A percentile compares a stretch with the other conserved stretches of the same genome.
These are phyloP conservation scores for Beauveria asiatica DNA, from an alignment of 2,329 filamentous ascomycete species.

Conservation along the genomic window DNA sequence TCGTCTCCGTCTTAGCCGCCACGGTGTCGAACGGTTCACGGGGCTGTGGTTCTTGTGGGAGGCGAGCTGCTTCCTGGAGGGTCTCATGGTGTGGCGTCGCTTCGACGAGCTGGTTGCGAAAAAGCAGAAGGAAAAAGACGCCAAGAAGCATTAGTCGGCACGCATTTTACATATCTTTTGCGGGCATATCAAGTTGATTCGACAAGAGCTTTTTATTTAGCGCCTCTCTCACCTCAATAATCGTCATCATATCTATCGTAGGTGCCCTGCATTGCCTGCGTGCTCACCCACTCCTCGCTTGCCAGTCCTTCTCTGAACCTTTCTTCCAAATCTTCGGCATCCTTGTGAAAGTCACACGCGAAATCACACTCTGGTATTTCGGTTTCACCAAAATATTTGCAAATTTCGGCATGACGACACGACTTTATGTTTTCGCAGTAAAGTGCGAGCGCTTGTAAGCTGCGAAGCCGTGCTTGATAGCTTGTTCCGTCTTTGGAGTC, in stretches of 20 bases:
- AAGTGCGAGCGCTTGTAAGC: constrained; percentile 58
- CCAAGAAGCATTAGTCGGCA: constrained; percentile 23
- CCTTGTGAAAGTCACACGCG: constrained; percentile 74
- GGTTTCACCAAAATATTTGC: constrained; percentile 67
- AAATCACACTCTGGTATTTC: constrained; percentile 54
- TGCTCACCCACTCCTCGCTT: constrained; percentile 55
- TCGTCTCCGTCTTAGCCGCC: constrained; percentile 35
- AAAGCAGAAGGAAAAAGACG: constrained; percentile 28
- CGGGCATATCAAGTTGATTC: neutral
- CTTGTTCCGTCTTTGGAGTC: constrained; percentile 32
- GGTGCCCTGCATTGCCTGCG: constrained; percentile 50
- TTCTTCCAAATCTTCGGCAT: constrained; percentile 46
- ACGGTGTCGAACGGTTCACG: constrained; percentile 37
- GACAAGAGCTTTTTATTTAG: neutral
- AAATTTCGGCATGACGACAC: constrained; percentile 71
- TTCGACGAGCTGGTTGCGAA: constrained; percentile 33
- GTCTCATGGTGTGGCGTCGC: constrained; percentile 38
- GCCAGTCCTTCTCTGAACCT: constrained; percentile 49
- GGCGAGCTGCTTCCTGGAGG: constrained; percentile 44
- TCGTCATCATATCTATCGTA: constrained; percentile 49
- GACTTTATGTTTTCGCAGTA: constrained; percentile 71
- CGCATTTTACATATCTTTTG: neutral
- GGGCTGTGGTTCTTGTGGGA: constrained; percentile 50
- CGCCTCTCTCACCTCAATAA: constrained; percentile 5
- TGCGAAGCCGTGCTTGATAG: constrained; percentile 48